phyloP scores from a whole-genome alignment of 352 stramenopile species.

The Plasmopara muralis region DNA sequence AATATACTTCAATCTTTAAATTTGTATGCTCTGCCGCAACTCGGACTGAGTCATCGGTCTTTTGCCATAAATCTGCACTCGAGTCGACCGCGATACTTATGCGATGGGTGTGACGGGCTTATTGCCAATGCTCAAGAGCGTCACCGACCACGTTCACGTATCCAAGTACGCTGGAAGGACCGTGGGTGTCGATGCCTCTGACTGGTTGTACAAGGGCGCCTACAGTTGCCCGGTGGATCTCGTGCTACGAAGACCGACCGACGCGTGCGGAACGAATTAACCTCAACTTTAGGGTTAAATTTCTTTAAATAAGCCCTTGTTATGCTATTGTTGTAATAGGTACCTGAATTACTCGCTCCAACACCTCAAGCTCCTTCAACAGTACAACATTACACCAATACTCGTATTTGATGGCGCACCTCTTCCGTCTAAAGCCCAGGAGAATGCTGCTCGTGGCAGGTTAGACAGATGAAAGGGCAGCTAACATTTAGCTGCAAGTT shows the following conservation, averaged over 20 bases:
- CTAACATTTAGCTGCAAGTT: conserved; percentile 5
- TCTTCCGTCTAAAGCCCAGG: conserved; percentile 80
- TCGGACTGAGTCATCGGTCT: too few species aligned
- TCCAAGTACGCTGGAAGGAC: conserved; percentile 69
- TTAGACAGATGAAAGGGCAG: conserved; percentile 7
- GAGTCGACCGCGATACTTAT: not conserved
- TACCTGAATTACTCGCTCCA: conserved; percentile 87
- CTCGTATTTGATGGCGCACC: conserved; percentile 93
- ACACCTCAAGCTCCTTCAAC: conserved; percentile 82
- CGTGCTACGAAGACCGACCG: conserved; percentile 43
- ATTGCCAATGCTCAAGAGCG: conserved; percentile 58
- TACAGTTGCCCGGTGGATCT: conserved; percentile 86
- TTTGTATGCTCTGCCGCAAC: too few species aligned
- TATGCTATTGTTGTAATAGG: conserved; percentile 15
- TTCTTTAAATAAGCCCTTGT: conserved; percentile 15
- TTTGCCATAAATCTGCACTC: too few species aligned
- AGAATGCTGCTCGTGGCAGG: conserved; percentile 46
- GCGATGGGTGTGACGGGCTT: conserved; percentile 68
- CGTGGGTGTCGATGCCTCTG: conserved; percentile 60
- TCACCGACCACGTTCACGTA: conserved; percentile 67
- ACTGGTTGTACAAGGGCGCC: conserved; percentile 88
- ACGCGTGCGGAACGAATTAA: conserved; percentile 43
- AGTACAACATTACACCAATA: conserved; percentile 77
- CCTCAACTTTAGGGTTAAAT: conserved; percentile 9
- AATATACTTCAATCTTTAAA: too few species aligned